These are phyloP conservation scores for Conticribra weissflogii DNA, from an alignment of 108 stramenopile species.

Conservation along the genomic window DNA sequence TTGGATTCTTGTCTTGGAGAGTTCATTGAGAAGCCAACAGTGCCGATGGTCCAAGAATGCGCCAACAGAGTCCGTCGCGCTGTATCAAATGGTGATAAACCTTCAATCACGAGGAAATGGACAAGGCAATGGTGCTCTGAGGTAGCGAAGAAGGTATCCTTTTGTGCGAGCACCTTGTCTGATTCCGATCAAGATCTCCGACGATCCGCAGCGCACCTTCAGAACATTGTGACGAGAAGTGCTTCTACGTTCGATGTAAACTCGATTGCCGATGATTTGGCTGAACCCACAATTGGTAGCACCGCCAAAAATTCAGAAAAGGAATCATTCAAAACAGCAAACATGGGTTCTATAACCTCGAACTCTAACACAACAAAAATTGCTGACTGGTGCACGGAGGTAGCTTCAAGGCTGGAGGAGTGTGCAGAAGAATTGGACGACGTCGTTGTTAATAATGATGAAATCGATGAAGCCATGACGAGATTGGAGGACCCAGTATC, in stretches of 20 bases:
- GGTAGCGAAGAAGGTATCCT: conserved; percentile 19
- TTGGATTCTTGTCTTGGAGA: conserved; percentile 33
- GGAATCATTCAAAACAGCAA: not conserved
- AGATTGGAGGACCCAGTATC: not conserved
- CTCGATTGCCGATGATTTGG: not conserved
- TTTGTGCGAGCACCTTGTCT: not conserved
- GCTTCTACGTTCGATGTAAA: not conserved
- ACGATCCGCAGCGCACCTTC: conserved; percentile 14
- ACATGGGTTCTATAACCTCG: not conserved
- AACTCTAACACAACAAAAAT: conserved; percentile 14
- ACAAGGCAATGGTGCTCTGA: conserved; percentile 31
- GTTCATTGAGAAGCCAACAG: conserved; percentile 14
- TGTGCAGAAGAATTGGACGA: conserved; percentile 43
- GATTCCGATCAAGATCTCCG: not conserved
- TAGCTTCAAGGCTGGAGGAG: conserved; percentile 28
- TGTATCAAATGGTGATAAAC: not conserved
- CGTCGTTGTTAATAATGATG: conserved; percentile 6
- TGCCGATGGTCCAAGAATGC: conserved; percentile 2
- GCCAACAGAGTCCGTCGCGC: not conserved
- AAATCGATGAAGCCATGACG: not conserved
- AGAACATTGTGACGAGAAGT: conserved; percentile 21
- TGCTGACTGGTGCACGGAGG: conserved; percentile 29
- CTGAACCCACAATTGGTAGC: conserved; percentile 22
- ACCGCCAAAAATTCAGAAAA: too few relatives aligned
- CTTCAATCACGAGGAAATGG: conserved; percentile 7